These are phyloP conservation scores for Hygrophoropsis aurantiaca DNA, from an alignment of 768 basidiomycete genomes.

Conservation along the genomic window DNA sequence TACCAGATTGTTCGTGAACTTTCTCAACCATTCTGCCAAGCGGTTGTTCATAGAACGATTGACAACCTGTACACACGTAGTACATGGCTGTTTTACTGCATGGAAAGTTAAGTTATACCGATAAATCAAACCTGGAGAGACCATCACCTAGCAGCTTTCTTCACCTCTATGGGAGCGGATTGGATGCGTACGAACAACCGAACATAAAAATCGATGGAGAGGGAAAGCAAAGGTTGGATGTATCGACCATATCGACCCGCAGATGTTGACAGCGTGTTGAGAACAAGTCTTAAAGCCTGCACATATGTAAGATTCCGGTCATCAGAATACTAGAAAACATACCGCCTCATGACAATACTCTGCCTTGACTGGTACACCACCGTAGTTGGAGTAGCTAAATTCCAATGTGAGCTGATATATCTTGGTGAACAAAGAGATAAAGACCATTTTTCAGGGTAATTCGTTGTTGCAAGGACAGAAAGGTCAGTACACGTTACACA, in stretches of 20 bases:
- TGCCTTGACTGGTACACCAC: conserved; percentile 85
- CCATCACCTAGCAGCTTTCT: conserved; percentile 73
- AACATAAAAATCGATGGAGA: conserved; percentile 98
- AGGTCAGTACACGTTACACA: conserved; percentile 98
- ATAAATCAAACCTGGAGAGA: conserved; percentile 8
- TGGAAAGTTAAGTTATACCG: conserved; percentile 3
- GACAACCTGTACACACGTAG: conserved; percentile 84
- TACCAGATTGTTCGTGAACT: conserved; percentile 52
- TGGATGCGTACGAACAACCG: conserved; percentile 84
- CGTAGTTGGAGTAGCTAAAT: conserved; percentile 89
- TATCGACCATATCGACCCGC: conserved; percentile 92
- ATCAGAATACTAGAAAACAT: conserved; percentile 24
- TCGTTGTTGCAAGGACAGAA: conserved; percentile 88
- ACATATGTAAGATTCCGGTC: conserved; percentile 1
- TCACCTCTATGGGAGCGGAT: conserved; percentile 78
- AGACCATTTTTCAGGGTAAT: conserved; percentile 97
- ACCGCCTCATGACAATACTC: conserved; percentile 96
- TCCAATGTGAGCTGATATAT: background rate
- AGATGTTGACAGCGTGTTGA: conserved; percentile 80
- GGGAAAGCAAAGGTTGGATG: conserved; percentile 83
- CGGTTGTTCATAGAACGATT: conserved; percentile 80
- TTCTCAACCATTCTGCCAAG: conserved; percentile 75
- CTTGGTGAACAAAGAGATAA: background rate
- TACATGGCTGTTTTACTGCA: conserved; percentile 81
- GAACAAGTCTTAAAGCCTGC: conserved; percentile 88